Percentiles rank a stretch among this genome's conserved stretches.
Evolutionary conservation across 164 flowering plant genomes (phyloP).

Genomic region (Hamamelis virginiana): DNA sequence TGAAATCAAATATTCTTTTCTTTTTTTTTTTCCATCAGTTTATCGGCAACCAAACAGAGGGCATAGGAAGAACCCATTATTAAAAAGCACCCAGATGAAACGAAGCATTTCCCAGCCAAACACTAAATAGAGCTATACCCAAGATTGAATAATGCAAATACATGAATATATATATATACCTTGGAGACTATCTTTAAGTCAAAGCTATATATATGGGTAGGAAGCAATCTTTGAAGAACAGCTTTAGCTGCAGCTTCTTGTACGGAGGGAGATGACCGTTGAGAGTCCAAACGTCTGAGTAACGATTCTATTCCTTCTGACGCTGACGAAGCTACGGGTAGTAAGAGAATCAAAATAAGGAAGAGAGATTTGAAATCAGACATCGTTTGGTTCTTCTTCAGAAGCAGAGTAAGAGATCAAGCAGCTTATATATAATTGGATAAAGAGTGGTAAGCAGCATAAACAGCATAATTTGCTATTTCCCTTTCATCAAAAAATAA

Average conservation of each 20-base stretch:
- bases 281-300: conserved; percentile 43
- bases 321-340: conserved; percentile 12
- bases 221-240: conserved; percentile 65
- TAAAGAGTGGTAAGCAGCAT: too few species aligned
- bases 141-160: background rate
- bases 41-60: too few species aligned
- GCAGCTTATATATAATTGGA: too few species aligned
- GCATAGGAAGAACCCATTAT: too few species aligned
- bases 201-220: conserved; percentile 70
- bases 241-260: conserved; percentile 77
- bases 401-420: background rate
- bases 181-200: conserved; percentile 60
- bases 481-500: too few species aligned
- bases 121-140: too few species aligned
- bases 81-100: too few species aligned
- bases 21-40: too few species aligned
- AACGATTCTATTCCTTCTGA: conserved; percentile 42
- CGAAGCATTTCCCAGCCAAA: too few species aligned
- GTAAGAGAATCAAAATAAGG: conserved; percentile 10
- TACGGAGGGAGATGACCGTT: conserved; percentile 42
- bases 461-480: too few species aligned
- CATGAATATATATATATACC: conserved; percentile 29
- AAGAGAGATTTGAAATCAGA: conserved; percentile 6
- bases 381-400: conserved; percentile 8
- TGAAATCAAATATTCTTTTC: too few species aligned